Percentiles rank a stretch among this genome's conserved stretches.
These are phyloP conservation scores for Phyllosticta capitalensis DNA, from an alignment of 2,329 filamentous ascomycete species.

Conservation along the genomic window DNA sequence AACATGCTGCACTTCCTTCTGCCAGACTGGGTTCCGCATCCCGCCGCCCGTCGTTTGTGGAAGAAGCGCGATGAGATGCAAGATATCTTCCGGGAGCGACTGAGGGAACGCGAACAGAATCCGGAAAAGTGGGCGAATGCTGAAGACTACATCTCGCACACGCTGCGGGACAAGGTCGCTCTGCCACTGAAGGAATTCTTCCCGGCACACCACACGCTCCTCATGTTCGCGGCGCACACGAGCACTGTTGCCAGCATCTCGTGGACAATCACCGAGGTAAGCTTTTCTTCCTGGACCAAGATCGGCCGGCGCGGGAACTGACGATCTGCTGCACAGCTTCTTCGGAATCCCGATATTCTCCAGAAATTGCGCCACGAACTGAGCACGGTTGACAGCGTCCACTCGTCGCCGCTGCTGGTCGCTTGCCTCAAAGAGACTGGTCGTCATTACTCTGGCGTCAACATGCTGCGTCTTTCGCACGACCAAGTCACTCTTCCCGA, in stretches of 20 bases:
- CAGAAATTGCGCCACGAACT: slow-evolving; percentile 11
- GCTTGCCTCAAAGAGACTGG: slow-evolving; percentile 14
- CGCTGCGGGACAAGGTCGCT: slow-evolving; percentile 13
- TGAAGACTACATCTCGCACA: slow-evolving; percentile 14
- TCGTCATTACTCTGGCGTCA: slow-evolving; percentile 10
- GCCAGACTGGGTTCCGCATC: slow-evolving; percentile 14
- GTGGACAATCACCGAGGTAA: slow-evolving; percentile 14
- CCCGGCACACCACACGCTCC: slow-evolving; percentile 13
- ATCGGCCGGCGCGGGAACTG: not conserved
- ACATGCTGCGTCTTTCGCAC: not conserved
- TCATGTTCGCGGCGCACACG: slow-evolving; percentile 15
- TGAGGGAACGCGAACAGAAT: slow-evolving; percentile 12
- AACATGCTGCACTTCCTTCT: slow-evolving; percentile 13
- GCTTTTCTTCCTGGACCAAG: not conserved
- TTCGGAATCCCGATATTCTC: slow-evolving; percentile 11
- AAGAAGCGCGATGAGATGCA: slow-evolving; percentile 9
- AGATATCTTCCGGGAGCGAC: slow-evolving; percentile 12
- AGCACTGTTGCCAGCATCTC: slow-evolving; percentile 14
- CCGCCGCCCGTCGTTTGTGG: slow-evolving; percentile 10
- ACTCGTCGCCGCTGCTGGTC: slow-evolving; percentile 10
- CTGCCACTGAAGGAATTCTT: slow-evolving; percentile 13
- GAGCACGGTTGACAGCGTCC: slow-evolving; percentile 9
- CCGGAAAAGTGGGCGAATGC: slow-evolving; percentile 12
- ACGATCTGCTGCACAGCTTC: slow-evolving; percentile 9
- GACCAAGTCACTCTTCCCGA: not conserved